Conservation (phyloP, 2,329 filamentous ascomycete species). For the Orbilia quercus region DNA sequence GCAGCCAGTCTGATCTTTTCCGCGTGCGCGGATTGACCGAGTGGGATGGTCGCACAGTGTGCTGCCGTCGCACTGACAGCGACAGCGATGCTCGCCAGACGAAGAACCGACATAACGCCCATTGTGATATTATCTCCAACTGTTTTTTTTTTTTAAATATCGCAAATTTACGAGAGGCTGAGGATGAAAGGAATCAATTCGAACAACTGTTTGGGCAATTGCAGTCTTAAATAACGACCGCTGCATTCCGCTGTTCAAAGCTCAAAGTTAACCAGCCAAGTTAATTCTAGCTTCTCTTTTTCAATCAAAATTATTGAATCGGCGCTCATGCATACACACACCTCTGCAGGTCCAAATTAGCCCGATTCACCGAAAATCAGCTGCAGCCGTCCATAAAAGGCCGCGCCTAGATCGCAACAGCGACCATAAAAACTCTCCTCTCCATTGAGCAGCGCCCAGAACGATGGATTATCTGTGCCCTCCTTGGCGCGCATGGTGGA, state of each 20-base stretch:
- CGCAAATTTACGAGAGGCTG: conserved; percentile 7
- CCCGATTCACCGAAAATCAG: too few relatives aligned
- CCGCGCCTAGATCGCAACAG: conserved; percentile 6
- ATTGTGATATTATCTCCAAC: conserved; percentile 8
- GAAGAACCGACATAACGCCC: conserved; percentile 34
- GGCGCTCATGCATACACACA: too few relatives aligned
- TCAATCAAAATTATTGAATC: too few relatives aligned
- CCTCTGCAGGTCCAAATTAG: too few relatives aligned
- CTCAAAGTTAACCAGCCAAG: too few relatives aligned
- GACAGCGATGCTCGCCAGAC: conserved; percentile 9
- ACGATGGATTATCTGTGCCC: conserved; percentile 24
- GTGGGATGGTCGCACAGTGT: conserved; percentile 34
- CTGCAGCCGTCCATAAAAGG: too few relatives aligned
- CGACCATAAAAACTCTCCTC: too few relatives aligned
- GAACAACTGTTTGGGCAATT: not conserved
- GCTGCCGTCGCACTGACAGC: conserved; percentile 12
- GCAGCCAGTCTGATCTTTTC: conserved; percentile 25
- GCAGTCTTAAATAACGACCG: not conserved
- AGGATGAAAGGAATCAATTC: not conserved
- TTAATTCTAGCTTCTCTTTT: too few relatives aligned
- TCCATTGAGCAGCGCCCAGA: too few relatives aligned
- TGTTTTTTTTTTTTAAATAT: too few relatives aligned
- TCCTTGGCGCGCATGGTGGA: conserved; percentile 25
- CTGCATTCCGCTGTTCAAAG: not conserved
- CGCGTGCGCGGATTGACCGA: conserved; percentile 6